phyloP scores from a whole-genome alignment of 176 grass and related monocot genomes.

The Avena eriantha region DNA sequence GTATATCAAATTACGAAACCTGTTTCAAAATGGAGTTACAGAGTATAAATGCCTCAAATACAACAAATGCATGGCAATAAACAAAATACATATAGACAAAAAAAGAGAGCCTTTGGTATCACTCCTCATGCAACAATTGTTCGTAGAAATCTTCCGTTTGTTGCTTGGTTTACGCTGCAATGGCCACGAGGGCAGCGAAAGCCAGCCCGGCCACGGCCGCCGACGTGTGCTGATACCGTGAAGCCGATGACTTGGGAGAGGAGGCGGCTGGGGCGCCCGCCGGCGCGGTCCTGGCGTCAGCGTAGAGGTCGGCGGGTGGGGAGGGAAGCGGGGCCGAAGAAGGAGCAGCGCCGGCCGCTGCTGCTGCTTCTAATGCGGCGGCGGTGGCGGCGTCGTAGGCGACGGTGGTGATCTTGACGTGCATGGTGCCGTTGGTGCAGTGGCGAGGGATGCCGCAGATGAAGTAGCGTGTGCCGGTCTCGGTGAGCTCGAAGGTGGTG shows the following conservation, averaged over 20 bases:
- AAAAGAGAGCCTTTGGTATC: background rate
- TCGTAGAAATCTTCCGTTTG: background rate
- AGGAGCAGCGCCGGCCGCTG: background rate
- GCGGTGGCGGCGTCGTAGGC: conserved; percentile 27
- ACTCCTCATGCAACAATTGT: conserved; percentile 11
- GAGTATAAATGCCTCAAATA: background rate
- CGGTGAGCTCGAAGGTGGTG: conserved; percentile 56
- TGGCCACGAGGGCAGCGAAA: conserved; percentile 39
- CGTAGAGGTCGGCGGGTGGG: conserved; percentile 25
- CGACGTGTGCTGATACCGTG: conserved; percentile 24
- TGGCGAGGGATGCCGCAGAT: conserved; percentile 77
- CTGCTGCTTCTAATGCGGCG: background rate
- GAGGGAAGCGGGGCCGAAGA: conserved; percentile 4
- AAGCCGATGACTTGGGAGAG: background rate
- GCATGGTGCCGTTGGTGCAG: conserved; percentile 75
- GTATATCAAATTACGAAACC: background rate
- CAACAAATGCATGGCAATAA: conserved; percentile 7
- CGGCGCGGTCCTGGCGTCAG: conserved; percentile 16
- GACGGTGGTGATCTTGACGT: conserved; percentile 56
- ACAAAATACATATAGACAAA: background rate
- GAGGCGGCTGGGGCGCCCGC: conserved; percentile 2
- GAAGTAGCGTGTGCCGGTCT: conserved; percentile 69
- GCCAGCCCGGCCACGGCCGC: conserved; percentile 40
- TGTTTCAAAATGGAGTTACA: conserved; percentile 23
- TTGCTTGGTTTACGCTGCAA: conserved; percentile 38